These are phyloP conservation scores for Xylaria scruposa DNA, from an alignment of 495 filamentous ascomycete species.

Conservation along the genomic window DNA sequence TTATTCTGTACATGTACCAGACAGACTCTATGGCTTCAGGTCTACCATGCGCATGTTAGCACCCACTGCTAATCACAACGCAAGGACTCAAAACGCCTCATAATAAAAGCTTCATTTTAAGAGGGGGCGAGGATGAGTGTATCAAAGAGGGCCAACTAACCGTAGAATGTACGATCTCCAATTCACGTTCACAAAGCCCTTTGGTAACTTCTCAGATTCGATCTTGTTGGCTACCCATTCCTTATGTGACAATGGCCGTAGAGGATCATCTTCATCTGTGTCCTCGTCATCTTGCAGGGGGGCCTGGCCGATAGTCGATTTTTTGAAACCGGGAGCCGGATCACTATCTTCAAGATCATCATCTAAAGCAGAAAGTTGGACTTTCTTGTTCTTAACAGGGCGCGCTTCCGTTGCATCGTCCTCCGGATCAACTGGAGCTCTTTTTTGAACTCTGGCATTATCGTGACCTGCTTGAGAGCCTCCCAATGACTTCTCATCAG, in stretches of 20 bases:
- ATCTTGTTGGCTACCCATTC: constrained; percentile 69
- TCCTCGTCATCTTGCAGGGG: constrained; percentile 38
- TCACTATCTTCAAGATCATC: constrained; percentile 35
- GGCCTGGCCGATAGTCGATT: constrained; percentile 29
- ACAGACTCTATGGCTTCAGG: constrained; percentile 95
- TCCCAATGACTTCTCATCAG: neutral
- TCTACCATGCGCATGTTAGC: constrained; percentile 49
- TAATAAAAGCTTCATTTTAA: neutral
- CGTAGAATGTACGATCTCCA: constrained; percentile 76
- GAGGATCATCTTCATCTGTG: constrained; percentile 35
- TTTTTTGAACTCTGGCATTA: constrained; percentile 23
- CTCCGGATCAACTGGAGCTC: constrained; percentile 11
- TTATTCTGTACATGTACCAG: constrained; percentile 94
- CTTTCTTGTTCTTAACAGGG: neutral
- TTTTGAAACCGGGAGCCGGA: constrained; percentile 11
- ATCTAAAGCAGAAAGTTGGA: neutral
- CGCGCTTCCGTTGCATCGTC: neutral
- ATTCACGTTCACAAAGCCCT: constrained; percentile 68
- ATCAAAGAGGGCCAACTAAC: constrained; percentile 48
- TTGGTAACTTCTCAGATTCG: constrained; percentile 65
- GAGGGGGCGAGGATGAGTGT: neutral
- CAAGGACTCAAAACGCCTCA: constrained; percentile 1
- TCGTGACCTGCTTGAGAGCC: constrained; percentile 18
- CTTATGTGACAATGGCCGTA: constrained; percentile 62
- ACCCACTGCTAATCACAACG: constrained; percentile 4